Percentiles rank a stretch among this genome's conserved stretches.
These are phyloP conservation scores for Hericium alpestre DNA, from an alignment of 768 basidiomycete species.

Conservation along the genomic window DNA sequence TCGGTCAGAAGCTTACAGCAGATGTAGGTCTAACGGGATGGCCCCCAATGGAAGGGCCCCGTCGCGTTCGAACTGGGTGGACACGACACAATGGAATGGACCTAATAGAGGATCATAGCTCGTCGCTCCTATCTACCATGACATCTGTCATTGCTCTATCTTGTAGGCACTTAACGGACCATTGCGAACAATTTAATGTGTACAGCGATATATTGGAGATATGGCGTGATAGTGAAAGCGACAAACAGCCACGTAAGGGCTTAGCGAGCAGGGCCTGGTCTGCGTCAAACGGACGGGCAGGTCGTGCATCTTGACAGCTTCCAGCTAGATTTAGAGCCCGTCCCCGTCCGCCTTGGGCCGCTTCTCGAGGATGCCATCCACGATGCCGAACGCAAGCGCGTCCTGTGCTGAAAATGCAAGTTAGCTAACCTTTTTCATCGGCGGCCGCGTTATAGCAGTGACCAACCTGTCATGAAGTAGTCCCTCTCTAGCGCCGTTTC, in stretches of 20 bases:
- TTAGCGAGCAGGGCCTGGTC: no score
- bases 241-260: neutral
- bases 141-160: no score
- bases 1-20: neutral
- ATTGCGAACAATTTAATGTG: neutral
- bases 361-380: constrained; percentile 83
- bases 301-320: no score
- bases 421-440: constrained; percentile 8
- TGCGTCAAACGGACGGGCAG: no score
- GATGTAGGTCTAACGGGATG: neutral
- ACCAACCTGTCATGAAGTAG: constrained; percentile 85
- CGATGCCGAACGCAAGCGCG: constrained; percentile 84
- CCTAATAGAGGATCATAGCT: neutral
- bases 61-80: neutral
- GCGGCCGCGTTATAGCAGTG: constrained; percentile 9
- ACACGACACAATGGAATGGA: neutral
- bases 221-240: neutral
- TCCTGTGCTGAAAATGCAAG: constrained; percentile 51
- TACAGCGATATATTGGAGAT: neutral
- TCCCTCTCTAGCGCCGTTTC: constrained; percentile 87
- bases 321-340: neutral
- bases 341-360: constrained; percentile 43
- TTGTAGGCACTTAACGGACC: neutral
- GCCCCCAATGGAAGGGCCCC: no score
- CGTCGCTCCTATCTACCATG: neutral